Conservation (phyloP, 305 asterid genomes). For the Lippia alba region DNA sequence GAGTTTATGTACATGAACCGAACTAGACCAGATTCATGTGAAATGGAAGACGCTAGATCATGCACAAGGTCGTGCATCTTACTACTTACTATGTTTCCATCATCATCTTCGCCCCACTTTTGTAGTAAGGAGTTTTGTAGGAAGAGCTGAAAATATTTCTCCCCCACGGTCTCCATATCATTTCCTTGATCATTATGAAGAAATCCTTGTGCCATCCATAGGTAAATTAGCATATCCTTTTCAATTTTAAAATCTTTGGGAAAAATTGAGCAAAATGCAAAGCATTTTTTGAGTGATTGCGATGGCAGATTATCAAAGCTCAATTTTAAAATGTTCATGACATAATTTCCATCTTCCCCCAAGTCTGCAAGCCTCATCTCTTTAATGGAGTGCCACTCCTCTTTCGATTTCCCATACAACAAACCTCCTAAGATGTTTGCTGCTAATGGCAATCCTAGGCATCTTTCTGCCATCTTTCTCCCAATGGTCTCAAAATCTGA, state of each 20-base stretch:
- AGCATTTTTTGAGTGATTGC: slow-evolving; percentile 34
- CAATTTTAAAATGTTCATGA: not conserved
- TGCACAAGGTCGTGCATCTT: slow-evolving; percentile 51
- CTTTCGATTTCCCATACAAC: not conserved
- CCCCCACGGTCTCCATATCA: slow-evolving; percentile 35
- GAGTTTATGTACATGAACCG: slow-evolving; percentile 1
- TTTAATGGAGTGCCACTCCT: slow-evolving; percentile 20
- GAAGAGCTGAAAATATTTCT: slow-evolving; percentile 21
- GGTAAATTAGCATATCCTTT: slow-evolving; percentile 32
- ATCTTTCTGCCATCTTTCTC: slow-evolving; percentile 19
- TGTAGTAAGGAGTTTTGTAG: slow-evolving; percentile 36
- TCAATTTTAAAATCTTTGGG: slow-evolving; percentile 27
- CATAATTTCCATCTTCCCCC: slow-evolving; percentile 4
- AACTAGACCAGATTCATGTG: not conserved
- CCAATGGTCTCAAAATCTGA: slow-evolving; percentile 18
- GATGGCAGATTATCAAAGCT: not conserved
- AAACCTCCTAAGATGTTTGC: slow-evolving; percentile 32
- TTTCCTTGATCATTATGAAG: not conserved
- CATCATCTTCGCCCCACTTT: slow-evolving; percentile 14
- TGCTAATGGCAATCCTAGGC: slow-evolving; percentile 40
- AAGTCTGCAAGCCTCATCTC: not conserved
- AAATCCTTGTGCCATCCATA: slow-evolving; percentile 50
- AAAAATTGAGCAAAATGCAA: slow-evolving; percentile 46
- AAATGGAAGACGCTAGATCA: slow-evolving; percentile 36
- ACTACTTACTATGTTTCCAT: too few relatives aligned